Evolutionary conservation across 495 filamentous ascomycete species (phyloP).

Genomic region (Letharia columbiana): DNA sequence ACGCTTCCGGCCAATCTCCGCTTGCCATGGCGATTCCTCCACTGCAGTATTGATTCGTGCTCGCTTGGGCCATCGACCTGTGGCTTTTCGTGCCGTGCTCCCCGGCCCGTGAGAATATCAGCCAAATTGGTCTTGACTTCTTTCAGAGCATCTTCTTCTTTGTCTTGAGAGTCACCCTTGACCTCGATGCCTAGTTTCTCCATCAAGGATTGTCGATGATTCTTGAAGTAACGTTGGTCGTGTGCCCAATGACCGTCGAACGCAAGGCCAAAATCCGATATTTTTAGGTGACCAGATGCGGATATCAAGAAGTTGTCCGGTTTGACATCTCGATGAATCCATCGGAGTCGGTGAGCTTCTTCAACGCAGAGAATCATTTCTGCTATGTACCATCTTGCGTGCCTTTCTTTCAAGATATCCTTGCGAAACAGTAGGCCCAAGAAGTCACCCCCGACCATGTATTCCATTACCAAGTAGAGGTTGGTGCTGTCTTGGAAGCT

Average conservation of each 20-base stretch:
- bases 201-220: slow-evolving; percentile 68
- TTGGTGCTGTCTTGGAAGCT: slow-evolving; percentile 81
- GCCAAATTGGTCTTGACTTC: slow-evolving; percentile 42
- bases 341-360: slow-evolving; percentile 75
- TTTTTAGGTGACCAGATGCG: slow-evolving; percentile 81
- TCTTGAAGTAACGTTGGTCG: slow-evolving; percentile 73
- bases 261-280: slow-evolving; percentile 89
- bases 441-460: slow-evolving; percentile 94
- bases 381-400: slow-evolving; percentile 77
- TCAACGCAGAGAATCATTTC: slow-evolving; percentile 96
- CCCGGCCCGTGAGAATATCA: slow-evolving; percentile 38
- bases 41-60: slow-evolving; percentile 57
- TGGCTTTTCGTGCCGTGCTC: slow-evolving; percentile 42
- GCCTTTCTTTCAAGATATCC: slow-evolving; percentile 65
- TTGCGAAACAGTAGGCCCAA: slow-evolving; percentile 76
- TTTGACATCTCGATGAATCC: slow-evolving; percentile 93
- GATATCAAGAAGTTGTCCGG: slow-evolving; percentile 94
- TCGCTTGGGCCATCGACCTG: slow-evolving; percentile 25
- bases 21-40: slow-evolving; percentile 68
- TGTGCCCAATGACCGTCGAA: slow-evolving; percentile 95
- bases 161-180: slow-evolving; percentile 67
- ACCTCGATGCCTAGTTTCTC: slow-evolving; percentile 65
- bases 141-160: slow-evolving; percentile 43
- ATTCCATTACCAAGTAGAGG: slow-evolving; percentile 93
- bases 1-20: slow-evolving; percentile 70